Base-by-base conservation (phyloP, 2,329 filamentous ascomycete genomes). In the Pseudodiploospora longispora region DNA sequence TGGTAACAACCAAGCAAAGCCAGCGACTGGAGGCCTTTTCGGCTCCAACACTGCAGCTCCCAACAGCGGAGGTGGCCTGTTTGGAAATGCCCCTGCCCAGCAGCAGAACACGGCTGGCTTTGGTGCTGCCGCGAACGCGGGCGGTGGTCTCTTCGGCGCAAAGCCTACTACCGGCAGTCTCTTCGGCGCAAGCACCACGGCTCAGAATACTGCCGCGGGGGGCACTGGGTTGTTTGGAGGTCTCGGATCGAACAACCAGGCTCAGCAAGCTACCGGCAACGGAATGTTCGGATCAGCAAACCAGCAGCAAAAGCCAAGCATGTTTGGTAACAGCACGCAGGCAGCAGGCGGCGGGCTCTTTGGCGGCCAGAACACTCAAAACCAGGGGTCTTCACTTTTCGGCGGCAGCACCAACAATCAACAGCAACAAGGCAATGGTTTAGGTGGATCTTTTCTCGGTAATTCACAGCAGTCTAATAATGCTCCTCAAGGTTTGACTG, bases 401-500 rank as follows among this genome's bases (percentile, higher is more conserved):
- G 72, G 73, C 9, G 58, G 57, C 43, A 65, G 63, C 36, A 65
- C 65, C 40, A 67, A 68, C 43, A 67, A 72, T 36, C 72, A 78
- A 44, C 76, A 76, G 46, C 65, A 67, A 30, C 71, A 74, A 50
- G 60, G 61, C 28, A 43, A 54, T n/a, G 62, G 58, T 27, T 50
- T 60, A 5, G 71, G 76, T 27, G 67, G 65, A 47, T 84, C 82
- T 0, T 57, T 87, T 3, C 78, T 87, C 40, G 78, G 78, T 19
- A 71, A 62, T 47, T 71, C 72, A 1, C 73, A 76, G 49, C 66
- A 67, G 42, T 60, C 59, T 30, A 65, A 68, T 45, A 64, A 64
- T 6, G 76, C 77, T n/a, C 75, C 75, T 10, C 80, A 85, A 57
- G 68, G 75, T 12, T 70, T 95, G 47, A 88, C 85, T 31, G 83